phyloP scores from a whole-genome alignment of 768 basidiomycete species.

The Pulveroboletus ravenelii region DNA sequence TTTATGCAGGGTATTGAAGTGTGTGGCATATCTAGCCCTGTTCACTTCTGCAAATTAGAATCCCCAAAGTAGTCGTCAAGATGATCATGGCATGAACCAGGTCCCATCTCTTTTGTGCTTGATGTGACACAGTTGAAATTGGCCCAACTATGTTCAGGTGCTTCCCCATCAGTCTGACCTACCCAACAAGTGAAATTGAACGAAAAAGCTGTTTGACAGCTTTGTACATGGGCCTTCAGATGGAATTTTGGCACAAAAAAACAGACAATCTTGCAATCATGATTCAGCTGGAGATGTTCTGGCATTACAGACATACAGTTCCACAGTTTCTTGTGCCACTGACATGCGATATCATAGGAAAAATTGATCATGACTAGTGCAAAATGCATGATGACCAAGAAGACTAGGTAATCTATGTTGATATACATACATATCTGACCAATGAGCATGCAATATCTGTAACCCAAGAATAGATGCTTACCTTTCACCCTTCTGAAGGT shows the following conservation, averaged over 20 bases:
- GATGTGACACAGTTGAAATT: background rate
- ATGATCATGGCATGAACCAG: background rate
- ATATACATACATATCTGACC: too few relatives aligned
- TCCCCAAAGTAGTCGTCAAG: background rate
- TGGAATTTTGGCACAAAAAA: background rate
- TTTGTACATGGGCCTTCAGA: background rate
- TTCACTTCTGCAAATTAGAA: background rate
- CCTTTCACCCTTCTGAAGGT: constrained; percentile 2
- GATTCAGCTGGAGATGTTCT: background rate
- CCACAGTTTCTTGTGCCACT: too few relatives aligned
- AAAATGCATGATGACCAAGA: background rate
- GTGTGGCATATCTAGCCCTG: background rate
- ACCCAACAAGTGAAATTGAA: too few relatives aligned
- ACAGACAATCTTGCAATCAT: background rate
- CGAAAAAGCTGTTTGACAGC: background rate
- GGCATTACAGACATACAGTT: background rate
- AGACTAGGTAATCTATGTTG: too few relatives aligned
- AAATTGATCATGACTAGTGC: background rate
- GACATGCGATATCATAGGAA: background rate
- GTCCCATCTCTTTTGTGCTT: background rate
- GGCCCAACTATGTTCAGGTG: too few relatives aligned
- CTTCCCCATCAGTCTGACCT: too few relatives aligned
- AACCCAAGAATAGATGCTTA: background rate
- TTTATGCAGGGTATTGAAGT: too few relatives aligned
- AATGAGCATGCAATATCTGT: background rate